Evolutionary conservation across 1,284 basidiomycete genomes (phyloP).

Genomic region (Boletus sp.): DNA sequence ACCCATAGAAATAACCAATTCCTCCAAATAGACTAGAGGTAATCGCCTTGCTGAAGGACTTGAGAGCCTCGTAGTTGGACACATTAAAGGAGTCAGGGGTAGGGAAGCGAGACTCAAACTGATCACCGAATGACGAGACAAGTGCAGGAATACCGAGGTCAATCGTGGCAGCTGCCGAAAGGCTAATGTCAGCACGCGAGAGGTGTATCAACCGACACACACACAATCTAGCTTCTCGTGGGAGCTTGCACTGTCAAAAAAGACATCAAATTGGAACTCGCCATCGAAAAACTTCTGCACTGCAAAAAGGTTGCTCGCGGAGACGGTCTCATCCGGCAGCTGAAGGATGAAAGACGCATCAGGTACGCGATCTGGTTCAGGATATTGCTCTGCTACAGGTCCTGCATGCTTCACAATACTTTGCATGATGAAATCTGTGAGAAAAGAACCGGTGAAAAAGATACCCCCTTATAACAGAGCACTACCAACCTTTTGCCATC

Average conservation of each 20-base stretch:
- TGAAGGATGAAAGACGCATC: slow-evolving; percentile 81
- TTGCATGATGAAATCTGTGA: slow-evolving; percentile 66
- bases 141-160: slow-evolving; percentile 73
- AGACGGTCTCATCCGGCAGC: slow-evolving; percentile 73
- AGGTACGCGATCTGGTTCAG: slow-evolving; percentile 57
- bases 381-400: slow-evolving; percentile 58
- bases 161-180: slow-evolving; percentile 53
- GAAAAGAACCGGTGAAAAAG: slow-evolving; percentile 5
- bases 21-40: slow-evolving; percentile 91
- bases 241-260: slow-evolving; percentile 75
- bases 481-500: slow-evolving; percentile 75
- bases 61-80: slow-evolving; percentile 52
- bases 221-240: slow-evolving; percentile 64
- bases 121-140: slow-evolving; percentile 61
- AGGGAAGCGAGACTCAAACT: slow-evolving; percentile 74
- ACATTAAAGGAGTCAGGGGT: slow-evolving; percentile 58
- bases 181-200: slow-evolving; percentile 19
- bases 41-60: slow-evolving; percentile 82
- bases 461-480: not conserved
- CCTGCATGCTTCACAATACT: slow-evolving; percentile 64
- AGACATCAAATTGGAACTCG: slow-evolving; percentile 85
- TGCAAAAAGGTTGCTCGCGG: slow-evolving; percentile 80
- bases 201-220: slow-evolving; percentile 27
- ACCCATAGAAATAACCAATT: slow-evolving; percentile 94
- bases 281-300: slow-evolving; percentile 87